These are phyloP conservation scores for Fusarium albosuccineum DNA, from an alignment of 2,329 filamentous ascomycete genomes.

Conservation along the genomic window DNA sequence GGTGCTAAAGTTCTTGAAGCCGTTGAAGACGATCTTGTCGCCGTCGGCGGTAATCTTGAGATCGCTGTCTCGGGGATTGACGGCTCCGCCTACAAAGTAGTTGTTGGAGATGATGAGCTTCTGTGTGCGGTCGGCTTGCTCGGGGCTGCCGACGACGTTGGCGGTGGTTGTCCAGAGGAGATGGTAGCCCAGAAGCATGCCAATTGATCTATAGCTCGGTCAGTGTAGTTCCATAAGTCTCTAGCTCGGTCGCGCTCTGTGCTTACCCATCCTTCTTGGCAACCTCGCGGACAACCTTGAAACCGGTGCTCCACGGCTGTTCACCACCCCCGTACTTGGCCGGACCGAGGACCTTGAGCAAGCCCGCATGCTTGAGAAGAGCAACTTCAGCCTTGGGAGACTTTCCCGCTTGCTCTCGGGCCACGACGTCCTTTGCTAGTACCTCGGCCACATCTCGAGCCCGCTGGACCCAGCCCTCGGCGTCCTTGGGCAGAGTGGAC, in stretches of 20 bases:
- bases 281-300: slow-evolving; percentile 71
- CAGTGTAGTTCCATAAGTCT: neutral
- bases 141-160: slow-evolving; percentile 69
- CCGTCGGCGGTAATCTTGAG: slow-evolving; percentile 67
- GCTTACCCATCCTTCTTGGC: slow-evolving; percentile 71
- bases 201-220: slow-evolving; percentile 60
- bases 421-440: slow-evolving; percentile 50
- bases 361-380: slow-evolving; percentile 57
- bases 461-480: slow-evolving; percentile 54
- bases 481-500: slow-evolving; percentile 49
- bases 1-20: slow-evolving; percentile 76
- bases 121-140: slow-evolving; percentile 70
- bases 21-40: slow-evolving; percentile 69
- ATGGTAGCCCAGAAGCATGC: slow-evolving; percentile 76
- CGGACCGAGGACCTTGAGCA: slow-evolving; percentile 56
- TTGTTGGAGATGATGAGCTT: slow-evolving; percentile 72
- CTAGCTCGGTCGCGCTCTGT: neutral
- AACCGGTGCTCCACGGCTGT: slow-evolving; percentile 64
- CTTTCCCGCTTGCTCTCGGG: slow-evolving; percentile 55
- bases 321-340: slow-evolving; percentile 59
- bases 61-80: slow-evolving; percentile 75
- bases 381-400: slow-evolving; percentile 56
- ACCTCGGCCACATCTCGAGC: slow-evolving; percentile 55
- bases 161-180: slow-evolving; percentile 73
- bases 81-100: slow-evolving; percentile 74